These are phyloP conservation scores for Cynanchum wilfordii DNA, from an alignment of 257 asterid species.

Conservation along the genomic window DNA sequence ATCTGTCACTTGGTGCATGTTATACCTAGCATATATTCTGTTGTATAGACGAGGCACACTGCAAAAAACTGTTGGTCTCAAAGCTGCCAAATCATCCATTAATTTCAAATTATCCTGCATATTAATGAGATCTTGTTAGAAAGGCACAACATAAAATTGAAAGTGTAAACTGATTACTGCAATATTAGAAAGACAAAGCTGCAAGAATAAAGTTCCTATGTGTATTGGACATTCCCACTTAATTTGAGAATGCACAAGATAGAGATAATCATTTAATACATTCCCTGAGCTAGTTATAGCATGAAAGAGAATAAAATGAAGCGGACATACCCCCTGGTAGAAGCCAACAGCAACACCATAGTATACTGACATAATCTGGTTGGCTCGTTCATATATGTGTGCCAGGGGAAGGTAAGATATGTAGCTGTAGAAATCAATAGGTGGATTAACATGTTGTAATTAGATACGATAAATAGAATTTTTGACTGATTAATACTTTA, in stretches of 20 bases:
- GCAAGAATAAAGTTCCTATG: not conserved
- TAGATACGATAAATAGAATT: conserved; percentile 10
- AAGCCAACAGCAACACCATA: conserved; percentile 80
- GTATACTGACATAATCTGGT: conserved; percentile 53
- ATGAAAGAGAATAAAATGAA: not conserved
- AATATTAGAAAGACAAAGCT: not conserved
- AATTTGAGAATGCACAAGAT: not conserved
- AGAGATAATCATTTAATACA: not conserved
- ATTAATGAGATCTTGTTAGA: conserved; percentile 10
- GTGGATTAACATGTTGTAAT: conserved; percentile 7
- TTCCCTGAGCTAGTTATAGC: not conserved
- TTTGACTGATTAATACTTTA: conserved; percentile 10
- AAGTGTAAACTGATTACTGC: not conserved
- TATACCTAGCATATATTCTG: conserved; percentile 94
- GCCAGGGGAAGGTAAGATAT: conserved; percentile 97
- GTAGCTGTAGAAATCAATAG: conserved; percentile 46
- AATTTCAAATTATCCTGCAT: conserved; percentile 87
- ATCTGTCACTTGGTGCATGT: conserved; percentile 11
- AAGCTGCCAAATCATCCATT: conserved; percentile 86
- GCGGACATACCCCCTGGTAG: conserved; percentile 76
- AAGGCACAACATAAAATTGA: not conserved
- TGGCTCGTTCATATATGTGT: conserved; percentile 92
- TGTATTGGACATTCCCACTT: not conserved
- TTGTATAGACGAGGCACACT: conserved; percentile 99
- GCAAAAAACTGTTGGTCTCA: conserved; percentile 87